Base-by-base conservation (phyloP, 2,329 filamentous ascomycete species). In the Shiraia sp. region DNA sequence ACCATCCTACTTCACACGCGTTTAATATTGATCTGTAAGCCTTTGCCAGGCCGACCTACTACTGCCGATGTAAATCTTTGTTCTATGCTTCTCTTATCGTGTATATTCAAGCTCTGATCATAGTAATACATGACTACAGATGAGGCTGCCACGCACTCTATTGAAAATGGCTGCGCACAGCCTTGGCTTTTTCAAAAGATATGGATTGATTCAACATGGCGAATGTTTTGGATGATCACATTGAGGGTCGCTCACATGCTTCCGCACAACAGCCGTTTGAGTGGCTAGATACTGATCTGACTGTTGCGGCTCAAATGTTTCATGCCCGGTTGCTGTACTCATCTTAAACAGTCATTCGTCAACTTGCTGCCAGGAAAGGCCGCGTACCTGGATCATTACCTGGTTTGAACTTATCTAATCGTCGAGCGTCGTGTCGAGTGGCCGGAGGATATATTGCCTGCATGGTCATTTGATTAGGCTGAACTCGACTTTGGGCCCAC, bases 391-490 rank as follows among this genome's bases (percentile, higher is more conserved):
- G 53, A 31, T 36, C 17, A 19, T 31, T 32, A 28, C 15, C 40
- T 42, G 41, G 25, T 43, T 38, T 39, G 33, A 24, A 35, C 23
- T 36, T 24, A 15, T 27, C n/a, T 29, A n/a, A 27, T 29, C 43
- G 32, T 42, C 32, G 40, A 28, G 32, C 24, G 39, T 42, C 29
- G 51, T 52, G 38, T 55, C 43, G 33, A 50, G 41, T 47, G 47
- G 46, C 32, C 47, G 49, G 52, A 47, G 43, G 36, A 51, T 59
- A 60, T 42, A 63, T 64, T 65, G 48, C 47, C 43, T 38, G 58
- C 44, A 50, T 50, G 45, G 24, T 42, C n/a, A 14, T 36, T 47
- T 50, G 43, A 63, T 63, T 63, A 61, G 56, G 47, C 60, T 61
- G 53, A 63, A 63, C 51, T 56, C 38, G 42, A 38, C 35, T 25